Conservation (phyloP, 306 rosid species). For the Hippophae gyantsensis region DNA sequence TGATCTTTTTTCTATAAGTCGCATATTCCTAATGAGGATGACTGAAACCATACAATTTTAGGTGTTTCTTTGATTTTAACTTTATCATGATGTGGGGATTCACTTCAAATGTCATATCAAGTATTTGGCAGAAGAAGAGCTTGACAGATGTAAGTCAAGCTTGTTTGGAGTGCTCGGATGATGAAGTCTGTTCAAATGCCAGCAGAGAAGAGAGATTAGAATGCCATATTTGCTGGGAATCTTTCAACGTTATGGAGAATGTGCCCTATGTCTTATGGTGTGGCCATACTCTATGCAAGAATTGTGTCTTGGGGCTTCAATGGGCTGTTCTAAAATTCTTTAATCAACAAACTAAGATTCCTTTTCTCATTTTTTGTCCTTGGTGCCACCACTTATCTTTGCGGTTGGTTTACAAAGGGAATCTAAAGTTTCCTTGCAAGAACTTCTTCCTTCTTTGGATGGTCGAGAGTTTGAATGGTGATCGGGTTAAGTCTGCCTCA, state of each 20-base stretch:
- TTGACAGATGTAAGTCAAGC: slow-evolving; percentile 28
- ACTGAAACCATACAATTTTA: slow-evolving; percentile 12
- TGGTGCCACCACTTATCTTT: slow-evolving; percentile 77
- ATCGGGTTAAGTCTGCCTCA: slow-evolving; percentile 38
- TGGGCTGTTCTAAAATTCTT: slow-evolving; percentile 66
- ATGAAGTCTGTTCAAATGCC: slow-evolving; percentile 64
- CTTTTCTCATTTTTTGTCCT: slow-evolving; percentile 67
- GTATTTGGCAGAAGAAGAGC: slow-evolving; percentile 57
- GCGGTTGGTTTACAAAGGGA: slow-evolving; percentile 64
- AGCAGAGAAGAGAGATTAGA: slow-evolving; percentile 80
- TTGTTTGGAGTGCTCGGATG: slow-evolving; percentile 68
- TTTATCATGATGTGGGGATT: slow-evolving; percentile 58
- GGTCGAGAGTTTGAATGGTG: slow-evolving; percentile 86
- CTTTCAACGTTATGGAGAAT: slow-evolving; percentile 90
- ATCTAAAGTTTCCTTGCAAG: slow-evolving; percentile 68
- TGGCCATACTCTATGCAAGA: slow-evolving; percentile 84
- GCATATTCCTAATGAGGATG: slow-evolving; percentile 14
- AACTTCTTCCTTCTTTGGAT: slow-evolving; percentile 88
- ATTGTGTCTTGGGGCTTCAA: slow-evolving; percentile 85
- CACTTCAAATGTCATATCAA: slow-evolving; percentile 56
- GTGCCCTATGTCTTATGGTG: slow-evolving; percentile 94
- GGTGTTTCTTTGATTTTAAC: slow-evolving; percentile 12
- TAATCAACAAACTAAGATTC: slow-evolving; percentile 56
- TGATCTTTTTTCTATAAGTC: slow-evolving; percentile 12
- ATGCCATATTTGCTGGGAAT: slow-evolving; percentile 89